Base-by-base conservation (phyloP, 495 filamentous ascomycete genomes). In the Penicilliopsis zonata region DNA sequence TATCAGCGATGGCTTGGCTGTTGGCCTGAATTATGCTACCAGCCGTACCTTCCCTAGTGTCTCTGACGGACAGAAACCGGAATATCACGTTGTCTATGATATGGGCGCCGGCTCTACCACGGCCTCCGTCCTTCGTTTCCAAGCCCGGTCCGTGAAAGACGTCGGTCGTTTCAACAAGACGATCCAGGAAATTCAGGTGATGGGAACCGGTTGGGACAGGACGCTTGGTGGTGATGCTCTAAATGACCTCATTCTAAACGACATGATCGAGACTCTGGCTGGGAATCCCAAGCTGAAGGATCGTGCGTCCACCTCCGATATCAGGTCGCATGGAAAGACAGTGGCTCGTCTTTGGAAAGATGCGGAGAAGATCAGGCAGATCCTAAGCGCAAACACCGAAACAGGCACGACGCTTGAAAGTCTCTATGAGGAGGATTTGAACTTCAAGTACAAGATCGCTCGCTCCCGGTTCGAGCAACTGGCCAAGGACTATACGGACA, bases 41-140 rank as follows among this genome's bases (percentile, higher is more conserved):
- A 80, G 72, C 44, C 72, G 90, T 42, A 83, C 76, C 13, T 99
- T 99, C 58, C 84, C 85, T 10, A 82, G 68, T 38, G 62, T 92
- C 22, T 80, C 71, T 25, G 78, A 88, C 34, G 87, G 86, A 28
- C 78, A 76, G 43, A 87, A 84, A 63, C 82, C 90, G 3, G 90
- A 99, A 53, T 72, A 81, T 45, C 85, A 99, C 50, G 65, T 99
- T 48, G 73, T 99, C 12, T 96, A 86, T 43, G 92, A 99, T 45
- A 95, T 96, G 87, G 90, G 90, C 37, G 90, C 90, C 46, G 90
- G 90, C 6, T 93, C 85, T n/a, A 84, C 92, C 10, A 93, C 85
- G 36, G 90, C 88, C n/a, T 92, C 86, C 5, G 66, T 99, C 12
- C 49, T 99, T 50, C 80, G 73, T 44, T 94, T 96, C 63, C 87